Evolutionary conservation across 495 filamentous ascomycete species (phyloP).

Genomic region (Daldinia caldariorum): DNA sequence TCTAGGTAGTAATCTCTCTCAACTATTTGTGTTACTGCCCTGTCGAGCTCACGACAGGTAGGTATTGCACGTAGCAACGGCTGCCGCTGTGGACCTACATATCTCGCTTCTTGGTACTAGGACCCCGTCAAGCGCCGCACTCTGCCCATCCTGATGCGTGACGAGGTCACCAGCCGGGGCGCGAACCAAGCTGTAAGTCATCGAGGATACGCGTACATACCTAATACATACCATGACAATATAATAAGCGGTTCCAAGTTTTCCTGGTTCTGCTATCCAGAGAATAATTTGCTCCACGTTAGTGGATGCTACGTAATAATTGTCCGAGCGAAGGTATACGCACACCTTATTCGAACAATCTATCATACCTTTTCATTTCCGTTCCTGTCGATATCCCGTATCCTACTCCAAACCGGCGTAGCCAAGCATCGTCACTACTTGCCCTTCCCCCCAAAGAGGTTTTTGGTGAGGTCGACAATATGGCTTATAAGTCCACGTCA

Average conservation of each 20-base stretch:
- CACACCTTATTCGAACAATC: not conserved
- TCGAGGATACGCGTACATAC: slow-evolving; percentile 21
- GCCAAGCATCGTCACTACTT: slow-evolving; percentile 17
- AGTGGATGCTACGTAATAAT: slow-evolving; percentile 20
- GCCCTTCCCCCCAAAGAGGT: slow-evolving; percentile 10
- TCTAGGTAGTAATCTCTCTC: slow-evolving; percentile 18
- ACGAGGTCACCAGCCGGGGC: slow-evolving; percentile 28
- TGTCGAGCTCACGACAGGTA: slow-evolving; percentile 19
- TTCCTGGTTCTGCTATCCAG: slow-evolving; percentile 29
- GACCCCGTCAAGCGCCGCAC: slow-evolving; percentile 34
- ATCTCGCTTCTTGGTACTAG: slow-evolving; percentile 39
- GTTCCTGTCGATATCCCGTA: slow-evolving; percentile 38
- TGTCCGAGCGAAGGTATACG: not conserved
- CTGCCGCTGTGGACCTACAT: slow-evolving; percentile 35
- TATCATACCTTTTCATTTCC: slow-evolving; percentile 14
- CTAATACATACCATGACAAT: slow-evolving; percentile 17
- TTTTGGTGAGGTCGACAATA: slow-evolving; percentile 11
- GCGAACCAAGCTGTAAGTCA: slow-evolving; percentile 37
- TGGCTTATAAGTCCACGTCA: slow-evolving; percentile 13
- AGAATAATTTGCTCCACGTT: slow-evolving; percentile 3
- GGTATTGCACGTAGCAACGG: slow-evolving; percentile 19
- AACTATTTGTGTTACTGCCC: slow-evolving; percentile 18
- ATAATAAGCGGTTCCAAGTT: slow-evolving; percentile 30
- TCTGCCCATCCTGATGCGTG: slow-evolving; percentile 32
- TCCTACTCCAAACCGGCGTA: slow-evolving; percentile 12